Base-by-base conservation (phyloP, 208 protist genomes). In the Trichomonas gallinae region DNA sequence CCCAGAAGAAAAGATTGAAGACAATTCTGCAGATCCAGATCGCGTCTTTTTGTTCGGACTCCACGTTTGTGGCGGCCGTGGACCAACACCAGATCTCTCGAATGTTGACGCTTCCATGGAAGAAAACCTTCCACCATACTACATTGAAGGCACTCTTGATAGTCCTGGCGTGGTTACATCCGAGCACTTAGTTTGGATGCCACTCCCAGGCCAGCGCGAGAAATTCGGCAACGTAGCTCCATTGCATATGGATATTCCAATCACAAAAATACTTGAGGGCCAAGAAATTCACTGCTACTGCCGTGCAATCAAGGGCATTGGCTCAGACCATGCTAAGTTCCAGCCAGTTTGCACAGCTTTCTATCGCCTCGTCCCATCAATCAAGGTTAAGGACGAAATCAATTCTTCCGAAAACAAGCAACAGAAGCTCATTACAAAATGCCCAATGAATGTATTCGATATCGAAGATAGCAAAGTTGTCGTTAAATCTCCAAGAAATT, bases 261-360 rank as follows among this genome's bases (percentile, higher is more conserved):
- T 99, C 36, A 98, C 98, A 26, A 99, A 99, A 97, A 97, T 99
- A 51, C 98, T 98, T n/a, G 99, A 99, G 3, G 98, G 98, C 0
- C 99, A 99, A 91, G 46, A 31, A 58, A 97, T 99, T 42, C 98
- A 99, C 97, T 97, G 99, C 46, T 98, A 98, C 82, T 98, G 97
- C 38, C 98, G 98, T 91, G 98, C 98, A n/a, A 97, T 99, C 23
- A 99, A 99, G 97, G 99, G 99, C 31, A 98, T 99, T 96, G 99
- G 99, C 85, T 98, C 98, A 72, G 98, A 98, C 34, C 99, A 99
- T 97, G 98, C 99, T 72, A 99, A 99, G 98, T 99, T 99, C 98
- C 98, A 98, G 21, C 99, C 99, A 0, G 99, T 99, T 45, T 98
- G 98, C 17, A 98, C 98, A 17, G 99, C 99, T 88, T 98, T 98